Evolutionary conservation across 2,329 filamentous ascomycete genomes (phyloP), one percentile per base, ranked within the genome.

Genomic region (Botrytis medusae): DNA sequence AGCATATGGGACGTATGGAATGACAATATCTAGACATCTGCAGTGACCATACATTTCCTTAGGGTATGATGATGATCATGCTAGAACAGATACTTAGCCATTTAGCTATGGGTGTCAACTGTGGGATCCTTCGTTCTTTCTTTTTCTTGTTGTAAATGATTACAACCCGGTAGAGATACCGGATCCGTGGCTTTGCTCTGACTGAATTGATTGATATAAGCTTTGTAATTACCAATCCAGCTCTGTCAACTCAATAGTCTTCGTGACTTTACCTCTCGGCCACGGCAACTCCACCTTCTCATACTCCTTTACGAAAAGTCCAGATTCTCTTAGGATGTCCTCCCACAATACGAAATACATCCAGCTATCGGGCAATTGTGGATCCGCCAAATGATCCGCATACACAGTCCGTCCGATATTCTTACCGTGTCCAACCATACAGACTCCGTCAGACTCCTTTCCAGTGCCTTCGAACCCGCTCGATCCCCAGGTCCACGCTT

Each of bases 301-400:
- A 25, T 57, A 68, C 25, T 68, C 48, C 37, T 68, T 68, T 8
- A 57, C 34, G 34, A 42, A 68, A 42, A 57, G 48, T 40, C 64
- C 48, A 22, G 46, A 68, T 32, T 29, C 64, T 37, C 25, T 40
- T 5, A 51, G 40, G 12, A 68, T 51, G 20, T 68, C 64, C 32
- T 68, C 16, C 64, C 64, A 68, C 34, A 40, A 8, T 25, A 68
- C 64, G 14, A 32, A n/a, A 16, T 4, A 20, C 46, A 34, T 54
- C 64, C 32, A 67, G 32, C 46, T 37, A 14, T 67, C 16, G 22
- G 1, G 7, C 5, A 34, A 51, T 8, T n/a, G 14, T 10, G n/a
- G 7, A 4, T 40, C n/a, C 4, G 8, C 16, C 25, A 63, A 20
- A n/a, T 29, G 6, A 57, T 62, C 22, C 14, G 60, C 60, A 42